Percentiles rank a stretch among this genome's conserved stretches.
Evolutionary conservation across 83 land plant genomes (phyloP).

Genomic region (Picea abies): DNA sequence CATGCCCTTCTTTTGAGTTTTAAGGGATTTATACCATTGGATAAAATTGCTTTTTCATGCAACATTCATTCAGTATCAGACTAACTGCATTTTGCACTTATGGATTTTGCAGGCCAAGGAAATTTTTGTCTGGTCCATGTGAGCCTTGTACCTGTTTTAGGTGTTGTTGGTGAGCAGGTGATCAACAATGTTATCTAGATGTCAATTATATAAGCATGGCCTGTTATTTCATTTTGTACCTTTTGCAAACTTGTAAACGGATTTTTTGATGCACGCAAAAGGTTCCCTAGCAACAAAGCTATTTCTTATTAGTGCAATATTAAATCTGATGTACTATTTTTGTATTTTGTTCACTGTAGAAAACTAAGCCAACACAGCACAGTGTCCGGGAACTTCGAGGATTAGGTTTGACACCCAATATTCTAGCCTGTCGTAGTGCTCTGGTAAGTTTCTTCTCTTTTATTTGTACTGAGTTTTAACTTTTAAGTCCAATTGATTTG

Average conservation of each 20-base stretch:
- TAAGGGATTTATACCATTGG: neutral
- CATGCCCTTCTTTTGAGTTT: neutral
- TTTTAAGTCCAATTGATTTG: neutral
- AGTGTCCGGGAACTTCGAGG: constrained; percentile 89
- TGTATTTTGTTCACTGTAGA: constrained; percentile 42
- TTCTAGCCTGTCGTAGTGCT: constrained; percentile 92
- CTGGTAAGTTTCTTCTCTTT: constrained; percentile 18
- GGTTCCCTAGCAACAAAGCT: neutral
- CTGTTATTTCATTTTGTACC: neutral
- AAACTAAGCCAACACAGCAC: constrained; percentile 99
- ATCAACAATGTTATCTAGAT: neutral
- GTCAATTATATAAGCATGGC: neutral
- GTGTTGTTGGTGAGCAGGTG: constrained; percentile 98
- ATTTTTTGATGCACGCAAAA: neutral
- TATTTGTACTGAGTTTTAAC: neutral
- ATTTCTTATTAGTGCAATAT: neutral
- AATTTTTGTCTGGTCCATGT: constrained; percentile 97
- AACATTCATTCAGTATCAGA: neutral
- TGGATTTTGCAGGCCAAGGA: constrained; percentile 60
- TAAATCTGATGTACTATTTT: neutral
- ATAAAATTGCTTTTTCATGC: constrained; percentile 5
- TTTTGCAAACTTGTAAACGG: neutral
- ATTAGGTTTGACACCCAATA: constrained; percentile 80
- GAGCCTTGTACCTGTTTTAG: constrained; percentile 94
- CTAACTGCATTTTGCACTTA: neutral